Evolutionary conservation across 1,284 basidiomycete species (phyloP), one percentile per base, ranked within the genome.

Genomic region (Moniliophthora roreri): DNA sequence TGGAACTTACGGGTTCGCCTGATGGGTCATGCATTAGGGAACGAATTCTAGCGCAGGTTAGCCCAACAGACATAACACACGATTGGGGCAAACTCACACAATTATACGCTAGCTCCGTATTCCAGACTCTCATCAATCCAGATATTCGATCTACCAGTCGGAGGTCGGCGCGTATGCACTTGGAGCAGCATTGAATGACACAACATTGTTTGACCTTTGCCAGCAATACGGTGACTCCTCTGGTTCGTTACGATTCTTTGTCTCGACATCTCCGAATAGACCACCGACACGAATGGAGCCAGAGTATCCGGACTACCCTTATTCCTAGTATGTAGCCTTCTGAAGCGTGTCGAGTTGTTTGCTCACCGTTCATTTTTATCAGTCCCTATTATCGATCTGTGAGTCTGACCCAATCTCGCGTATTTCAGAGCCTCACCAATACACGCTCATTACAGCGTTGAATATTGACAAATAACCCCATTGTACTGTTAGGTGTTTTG

Each of bases 171-270:
- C 80, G 9, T 82, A 77, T 57, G 84, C 86, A 6, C 74, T 86
- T 35, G 79, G 84, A 15, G 76, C 73, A 4, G 77, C 87, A 1
- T 68, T 92, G 38, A 73, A 74, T 13, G 81, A 87, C 58, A 73
- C 80, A 7, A 72, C 77, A 44, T 70, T 93, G 13, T 82, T 84
- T 62, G 75, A 80, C 15, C 69, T 89, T 10, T 91, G 87, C 64
- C 71, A 71, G 42, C 74, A 79, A 41, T 75, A 76, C 40, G 88
- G 87, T 8, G 86, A 90, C 62, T 72, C 80, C 6, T 77, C 76
- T 48, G 87, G 85, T 2, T 81, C 78, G 2, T 77, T 91, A 47
- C 90, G 89, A 66, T 84, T 91, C 60, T 77, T 90, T 54, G 84
- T 89, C 36, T 77, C 76, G 10, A 72, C 73, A 0, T 70, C 68